These are phyloP conservation scores for Vigna trinervia DNA, from an alignment of 306 rosid species.

Conservation along the genomic window DNA sequence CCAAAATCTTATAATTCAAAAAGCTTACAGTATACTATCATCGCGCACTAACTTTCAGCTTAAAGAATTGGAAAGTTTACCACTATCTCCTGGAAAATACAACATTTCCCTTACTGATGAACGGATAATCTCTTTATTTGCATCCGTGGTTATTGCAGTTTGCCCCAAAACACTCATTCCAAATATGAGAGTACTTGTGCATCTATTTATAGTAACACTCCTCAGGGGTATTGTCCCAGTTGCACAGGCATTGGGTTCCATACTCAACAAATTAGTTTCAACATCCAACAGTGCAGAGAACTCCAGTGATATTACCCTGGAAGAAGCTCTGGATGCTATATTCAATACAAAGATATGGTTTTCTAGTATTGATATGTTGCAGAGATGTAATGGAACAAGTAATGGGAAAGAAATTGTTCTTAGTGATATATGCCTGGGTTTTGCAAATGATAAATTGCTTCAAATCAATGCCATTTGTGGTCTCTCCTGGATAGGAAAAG, in stretches of 20 bases:
- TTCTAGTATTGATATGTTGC: constrained; percentile 45
- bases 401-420: constrained; percentile 58
- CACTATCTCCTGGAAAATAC: constrained; percentile 54
- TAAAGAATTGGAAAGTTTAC: constrained; percentile 60
- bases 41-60: constrained; percentile 57
- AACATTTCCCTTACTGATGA: constrained; percentile 63
- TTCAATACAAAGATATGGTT: constrained; percentile 57
- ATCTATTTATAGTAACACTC: constrained; percentile 64
- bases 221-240: constrained; percentile 77
- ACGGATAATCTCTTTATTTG: constrained; percentile 75
- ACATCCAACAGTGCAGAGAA: constrained; percentile 53
- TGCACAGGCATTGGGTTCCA: constrained; percentile 95
- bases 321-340: constrained; percentile 79
- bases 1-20: constrained; percentile 67
- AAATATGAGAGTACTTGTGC: constrained; percentile 60
- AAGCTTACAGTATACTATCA: constrained; percentile 68
- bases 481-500: constrained; percentile 96
- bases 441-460: constrained; percentile 55
- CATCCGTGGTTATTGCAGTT: constrained; percentile 73
- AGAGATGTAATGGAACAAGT: constrained; percentile 45
- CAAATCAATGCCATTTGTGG: constrained; percentile 81
- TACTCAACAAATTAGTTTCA: constrained; percentile 74
- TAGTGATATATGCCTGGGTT: constrained; percentile 72
- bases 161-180: constrained; percentile 64
- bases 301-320: constrained; percentile 59